Evolutionary conservation across 176 grass and related monocot genomes (phyloP).

Genomic region (Dendrocalamus sinicus): DNA sequence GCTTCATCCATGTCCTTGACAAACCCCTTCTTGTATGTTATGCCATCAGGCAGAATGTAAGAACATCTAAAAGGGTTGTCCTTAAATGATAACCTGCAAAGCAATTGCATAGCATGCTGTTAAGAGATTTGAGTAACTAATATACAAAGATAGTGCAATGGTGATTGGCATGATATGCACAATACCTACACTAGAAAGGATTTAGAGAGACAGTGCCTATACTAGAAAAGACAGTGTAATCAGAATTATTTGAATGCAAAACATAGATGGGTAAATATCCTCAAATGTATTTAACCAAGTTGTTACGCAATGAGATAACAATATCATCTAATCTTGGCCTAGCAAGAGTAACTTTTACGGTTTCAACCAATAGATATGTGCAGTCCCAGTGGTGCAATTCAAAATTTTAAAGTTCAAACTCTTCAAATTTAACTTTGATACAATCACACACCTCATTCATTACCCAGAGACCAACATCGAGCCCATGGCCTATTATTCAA

Average conservation of each 20-base stretch:
- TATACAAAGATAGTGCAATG: constrained; percentile 11
- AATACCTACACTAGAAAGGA: not conserved
- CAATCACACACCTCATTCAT: not conserved
- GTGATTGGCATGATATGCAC: not conserved
- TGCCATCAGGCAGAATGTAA: constrained; percentile 94
- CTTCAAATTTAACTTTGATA: not conserved
- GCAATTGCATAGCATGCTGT: not conserved
- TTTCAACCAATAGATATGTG: not conserved
- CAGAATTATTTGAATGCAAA: not conserved
- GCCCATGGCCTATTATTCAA: not conserved
- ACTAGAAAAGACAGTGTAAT: not conserved
- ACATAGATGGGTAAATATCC: not conserved
- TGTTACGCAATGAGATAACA: not conserved
- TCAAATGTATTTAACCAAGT: constrained; percentile 13
- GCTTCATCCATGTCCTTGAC: constrained; percentile 89
- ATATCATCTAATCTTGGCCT: not conserved
- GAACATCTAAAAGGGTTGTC: constrained; percentile 90
- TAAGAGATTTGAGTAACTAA: constrained; percentile 18
- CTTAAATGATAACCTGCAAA: constrained; percentile 66
- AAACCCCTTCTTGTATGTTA: constrained; percentile 81
- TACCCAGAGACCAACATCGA: not conserved
- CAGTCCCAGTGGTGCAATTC: not conserved
- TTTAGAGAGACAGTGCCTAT: not conserved
- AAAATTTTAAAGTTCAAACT: constrained; percentile 14
- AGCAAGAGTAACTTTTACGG: not conserved